These are phyloP conservation scores for Globisporangium cylindrosporum DNA, from an alignment of 352 stramenopile genomes.

Conservation along the genomic window DNA sequence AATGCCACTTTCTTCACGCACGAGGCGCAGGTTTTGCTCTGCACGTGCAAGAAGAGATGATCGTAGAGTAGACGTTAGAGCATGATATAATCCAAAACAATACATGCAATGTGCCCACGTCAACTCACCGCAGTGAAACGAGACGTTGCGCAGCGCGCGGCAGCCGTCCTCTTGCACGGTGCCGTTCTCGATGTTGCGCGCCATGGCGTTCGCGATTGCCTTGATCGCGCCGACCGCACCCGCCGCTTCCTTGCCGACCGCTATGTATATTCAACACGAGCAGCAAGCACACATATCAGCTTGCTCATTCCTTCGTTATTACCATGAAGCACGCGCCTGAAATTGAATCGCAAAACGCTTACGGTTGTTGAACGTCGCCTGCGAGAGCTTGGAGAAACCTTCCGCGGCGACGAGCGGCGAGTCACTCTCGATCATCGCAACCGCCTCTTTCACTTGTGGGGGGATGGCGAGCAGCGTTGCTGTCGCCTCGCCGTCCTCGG, in stretches of 20 bases:
- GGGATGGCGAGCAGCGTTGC: conserved; percentile 30
- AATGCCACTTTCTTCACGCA: conserved; percentile 62
- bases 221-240: conserved; percentile 53
- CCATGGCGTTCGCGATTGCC: conserved; percentile 63
- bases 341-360: conserved; percentile 5
- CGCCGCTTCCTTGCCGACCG: conserved; percentile 61
- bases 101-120: background rate
- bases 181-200: conserved; percentile 58
- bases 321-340: background rate
- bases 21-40: conserved; percentile 58
- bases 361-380: conserved; percentile 82
- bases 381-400: conserved; percentile 67
- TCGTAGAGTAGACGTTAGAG: background rate
- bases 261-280: conserved; percentile 21
- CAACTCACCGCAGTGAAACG: conserved; percentile 57
- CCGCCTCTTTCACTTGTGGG: conserved; percentile 51
- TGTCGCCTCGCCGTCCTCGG: conserved; percentile 30
- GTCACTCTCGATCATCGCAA: conserved; percentile 54
- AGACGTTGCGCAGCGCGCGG: conserved; percentile 71
- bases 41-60: conserved; percentile 12
- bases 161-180: conserved; percentile 69
- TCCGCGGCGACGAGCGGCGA: conserved; percentile 52
- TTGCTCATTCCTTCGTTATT: background rate
- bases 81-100: background rate
- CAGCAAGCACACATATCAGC: background rate